phyloP scores from a whole-genome alignment of 192 early-diverging fungal genomes.

The Rhizoclosmatium globosum region DNA sequence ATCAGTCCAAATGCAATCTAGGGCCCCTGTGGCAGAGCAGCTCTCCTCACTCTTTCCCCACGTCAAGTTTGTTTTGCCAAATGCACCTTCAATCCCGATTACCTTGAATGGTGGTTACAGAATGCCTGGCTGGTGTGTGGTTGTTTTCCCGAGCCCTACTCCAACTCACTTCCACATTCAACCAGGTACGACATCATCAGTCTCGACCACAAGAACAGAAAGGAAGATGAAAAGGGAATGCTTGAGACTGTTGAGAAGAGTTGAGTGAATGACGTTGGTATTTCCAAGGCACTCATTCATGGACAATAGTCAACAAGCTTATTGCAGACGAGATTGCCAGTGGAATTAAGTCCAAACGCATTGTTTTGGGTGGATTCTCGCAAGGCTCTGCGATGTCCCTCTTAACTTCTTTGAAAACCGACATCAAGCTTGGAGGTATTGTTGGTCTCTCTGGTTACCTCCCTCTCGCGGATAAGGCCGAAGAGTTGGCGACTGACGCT shows the following conservation, averaged over 20 bases:
- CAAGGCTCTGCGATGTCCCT: conserved; percentile 82
- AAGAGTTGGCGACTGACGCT: conserved; percentile 21
- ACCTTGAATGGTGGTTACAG: conserved; percentile 82
- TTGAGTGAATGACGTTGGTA: conserved; percentile 9
- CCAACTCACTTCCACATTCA: neutral
- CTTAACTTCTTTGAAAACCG: conserved; percentile 74
- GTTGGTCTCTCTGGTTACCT: conserved; percentile 84
- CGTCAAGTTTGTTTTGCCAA: conserved; percentile 91
- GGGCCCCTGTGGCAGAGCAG: conserved; percentile 64
- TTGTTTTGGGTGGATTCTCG: conserved; percentile 94
- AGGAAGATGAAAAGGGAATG: conserved; percentile 80
- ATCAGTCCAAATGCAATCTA: conserved; percentile 3
- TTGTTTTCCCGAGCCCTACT: neutral
- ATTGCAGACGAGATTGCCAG: conserved; percentile 78
- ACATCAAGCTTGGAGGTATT: conserved; percentile 73
- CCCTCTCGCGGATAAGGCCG: conserved; percentile 61
- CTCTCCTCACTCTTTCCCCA: conserved; percentile 71
- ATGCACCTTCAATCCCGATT: conserved; percentile 67
- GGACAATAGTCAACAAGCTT: conserved; percentile 57
- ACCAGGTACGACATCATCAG: conserved; percentile 76
- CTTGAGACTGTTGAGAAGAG: conserved; percentile 59
- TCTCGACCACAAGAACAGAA: conserved; percentile 50
- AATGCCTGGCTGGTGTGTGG: conserved; percentile 83
- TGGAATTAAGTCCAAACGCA: conserved; percentile 81
- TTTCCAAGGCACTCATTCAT: neutral